Evolutionary conservation across 176 grass and related monocot genomes (phyloP).

Genomic region (Carex scoparia): DNA sequence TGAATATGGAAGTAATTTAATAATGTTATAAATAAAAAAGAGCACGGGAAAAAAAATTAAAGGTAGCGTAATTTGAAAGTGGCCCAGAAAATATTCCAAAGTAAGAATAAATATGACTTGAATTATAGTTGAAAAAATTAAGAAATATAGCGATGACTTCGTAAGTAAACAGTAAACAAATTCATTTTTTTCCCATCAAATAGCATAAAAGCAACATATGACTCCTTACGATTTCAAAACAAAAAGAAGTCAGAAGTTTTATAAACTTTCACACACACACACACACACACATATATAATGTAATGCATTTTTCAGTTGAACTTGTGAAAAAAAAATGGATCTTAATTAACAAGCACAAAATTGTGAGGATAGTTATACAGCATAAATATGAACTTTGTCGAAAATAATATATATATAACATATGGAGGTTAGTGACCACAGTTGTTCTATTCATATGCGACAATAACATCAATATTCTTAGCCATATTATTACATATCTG

Average conservation of each 20-base stretch:
- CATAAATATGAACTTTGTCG: background rate
- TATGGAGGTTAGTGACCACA: no score
- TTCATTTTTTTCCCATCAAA: background rate
- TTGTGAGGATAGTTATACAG: no score
- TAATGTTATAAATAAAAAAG: background rate
- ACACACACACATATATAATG: no score
- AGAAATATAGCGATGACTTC: background rate
- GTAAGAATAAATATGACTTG: background rate
- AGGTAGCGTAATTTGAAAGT: background rate
- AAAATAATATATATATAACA: background rate
- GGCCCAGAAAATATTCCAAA: background rate
- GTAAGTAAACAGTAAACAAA: background rate
- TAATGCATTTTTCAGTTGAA: no score
- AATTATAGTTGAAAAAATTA: background rate
- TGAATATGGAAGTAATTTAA: background rate
- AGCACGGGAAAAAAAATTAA: background rate
- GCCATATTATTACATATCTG: no score
- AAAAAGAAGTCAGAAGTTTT: background rate
- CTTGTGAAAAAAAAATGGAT: no score
- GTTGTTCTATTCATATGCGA: no score
- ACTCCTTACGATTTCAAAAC: background rate
- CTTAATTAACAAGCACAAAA: no score
- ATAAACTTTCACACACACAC: no score
- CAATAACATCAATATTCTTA: no score
- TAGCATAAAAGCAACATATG: background rate